Conservation (phyloP, 805 yeast genomes). For the Cephaloascus albidus region DNA sequence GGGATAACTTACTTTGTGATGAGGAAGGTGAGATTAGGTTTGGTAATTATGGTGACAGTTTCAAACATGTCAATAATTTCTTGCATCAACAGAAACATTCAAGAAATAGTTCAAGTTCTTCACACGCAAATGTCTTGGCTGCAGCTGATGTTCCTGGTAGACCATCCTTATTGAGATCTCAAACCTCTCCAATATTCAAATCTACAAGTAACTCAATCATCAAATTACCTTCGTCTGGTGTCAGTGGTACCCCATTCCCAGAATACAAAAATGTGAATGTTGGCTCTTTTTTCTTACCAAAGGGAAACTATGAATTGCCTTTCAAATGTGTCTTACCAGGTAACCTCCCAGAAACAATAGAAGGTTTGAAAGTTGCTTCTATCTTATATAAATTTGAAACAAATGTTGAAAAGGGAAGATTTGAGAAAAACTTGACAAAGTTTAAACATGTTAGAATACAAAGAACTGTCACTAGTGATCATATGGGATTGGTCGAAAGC, state of each 20-base stretch:
- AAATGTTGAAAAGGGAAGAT: constrained; percentile 30
- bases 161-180: constrained; percentile 19
- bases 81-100: neutral
- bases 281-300: constrained; percentile 32
- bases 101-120: constrained; percentile 1
- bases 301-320: constrained; percentile 45
- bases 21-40: constrained; percentile 25
- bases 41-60: constrained; percentile 31
- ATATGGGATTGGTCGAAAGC: constrained; percentile 27
- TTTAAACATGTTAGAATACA: constrained; percentile 32
- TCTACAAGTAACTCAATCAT: constrained; percentile 8
- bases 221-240: constrained; percentile 22
- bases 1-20: constrained; percentile 36
- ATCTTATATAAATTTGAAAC: constrained; percentile 33
- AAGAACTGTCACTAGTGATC: constrained; percentile 32
- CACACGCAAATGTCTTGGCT: neutral
- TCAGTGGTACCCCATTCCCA: constrained; percentile 37
- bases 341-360: constrained; percentile 38
- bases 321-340: constrained; percentile 35
- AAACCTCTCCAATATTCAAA: constrained; percentile 17
- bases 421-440: constrained; percentile 24
- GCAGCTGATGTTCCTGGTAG: constrained; percentile 6
- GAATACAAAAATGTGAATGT: constrained; percentile 10
- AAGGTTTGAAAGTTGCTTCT: constrained; percentile 34
- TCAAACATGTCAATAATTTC: neutral